Base-by-base conservation (phyloP, 2,329 filamentous ascomycete species). In the Lachnellula arida region DNA sequence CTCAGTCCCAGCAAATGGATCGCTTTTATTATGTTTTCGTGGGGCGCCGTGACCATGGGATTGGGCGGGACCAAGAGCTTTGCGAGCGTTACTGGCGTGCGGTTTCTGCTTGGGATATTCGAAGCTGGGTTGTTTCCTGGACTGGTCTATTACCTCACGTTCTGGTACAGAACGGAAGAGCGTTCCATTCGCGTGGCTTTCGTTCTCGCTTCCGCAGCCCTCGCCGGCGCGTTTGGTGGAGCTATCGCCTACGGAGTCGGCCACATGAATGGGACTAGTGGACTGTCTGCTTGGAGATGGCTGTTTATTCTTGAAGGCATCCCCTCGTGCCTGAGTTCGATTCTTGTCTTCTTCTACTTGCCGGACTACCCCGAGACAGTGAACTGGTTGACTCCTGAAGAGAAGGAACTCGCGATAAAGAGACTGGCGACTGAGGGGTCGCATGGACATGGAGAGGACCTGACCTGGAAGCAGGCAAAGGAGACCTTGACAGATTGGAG, bases 361-460 rank as follows among this genome's bases (percentile, higher is more conserved):
- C 76, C 76, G 1, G 76, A 80, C 58, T 80, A 76, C 50, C 78
- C 77, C 0, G 76, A 79, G 56, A 73, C 74, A 2, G 74, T 73
- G 0, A 67, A 64, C 3, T 80, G 76, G 74, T 67, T 82, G 8
- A 73, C 68, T 4, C 57, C 60, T 0, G 70, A 73, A 4, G 79
- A 82, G 54, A 73, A 74, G 55, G 68, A 62, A 9, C 67, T 76
- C 25, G 77, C 73, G 15, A 67, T 58, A 12, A 69, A 71, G 28
- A 67, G 78, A 7, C 65, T 81, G 48, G 64, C 65, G 11, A 63
- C 70, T 2, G 76, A 78, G 57, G 78, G 74, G 12, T 73, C 69
- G 19, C 71, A 74, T 53, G 71, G 72, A 1, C 60, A 70, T 40
- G 72, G 70, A 47, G 65, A 68, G 34, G 72, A 73, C 22, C 75